Evolutionary conservation across 2,329 filamentous ascomycete genomes (phyloP).

Genomic region (Hymenoscyphus linearis): DNA sequence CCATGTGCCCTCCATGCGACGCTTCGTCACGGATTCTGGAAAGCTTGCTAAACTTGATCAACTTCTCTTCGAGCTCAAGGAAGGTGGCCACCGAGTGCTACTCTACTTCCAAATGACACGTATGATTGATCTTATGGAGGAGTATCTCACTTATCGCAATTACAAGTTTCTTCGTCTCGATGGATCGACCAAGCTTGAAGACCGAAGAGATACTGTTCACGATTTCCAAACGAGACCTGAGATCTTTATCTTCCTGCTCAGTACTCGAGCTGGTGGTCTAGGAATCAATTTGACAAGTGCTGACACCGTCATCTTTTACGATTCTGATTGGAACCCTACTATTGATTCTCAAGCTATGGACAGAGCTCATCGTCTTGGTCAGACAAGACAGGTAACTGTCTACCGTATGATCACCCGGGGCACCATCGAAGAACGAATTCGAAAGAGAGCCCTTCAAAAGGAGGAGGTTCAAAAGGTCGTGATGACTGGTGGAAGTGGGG

Average conservation of each 20-base stretch:
- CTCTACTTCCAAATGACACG: conserved; percentile 99
- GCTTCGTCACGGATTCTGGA: conserved; percentile 95
- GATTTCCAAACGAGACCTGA: conserved; percentile 94
- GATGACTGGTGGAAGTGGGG: conserved; percentile 77
- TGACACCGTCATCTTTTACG: conserved; percentile 99
- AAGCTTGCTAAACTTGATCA: conserved; percentile 90
- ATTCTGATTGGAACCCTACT: conserved; percentile 98
- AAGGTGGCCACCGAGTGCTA: conserved; percentile 85
- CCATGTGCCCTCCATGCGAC: conserved; percentile 89
- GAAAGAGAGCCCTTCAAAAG: conserved; percentile 94
- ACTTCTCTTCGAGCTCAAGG: conserved; percentile 83
- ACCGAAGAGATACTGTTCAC: conserved; percentile 89
- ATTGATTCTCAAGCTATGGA: conserved; percentile 99
- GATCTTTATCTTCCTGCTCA: conserved; percentile 95
- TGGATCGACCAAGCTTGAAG: conserved; percentile 94
- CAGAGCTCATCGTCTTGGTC: conserved; percentile 92
- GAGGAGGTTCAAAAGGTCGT: conserved; percentile 98
- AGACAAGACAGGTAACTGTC: conserved; percentile 92
- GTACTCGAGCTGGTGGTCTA: conserved; percentile 91
- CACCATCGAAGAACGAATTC: conserved; percentile 96
- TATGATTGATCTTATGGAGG: conserved; percentile 99
- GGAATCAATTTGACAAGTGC: conserved; percentile 96
- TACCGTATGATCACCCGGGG: conserved; percentile 95
- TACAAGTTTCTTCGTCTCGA: conserved; percentile 98
- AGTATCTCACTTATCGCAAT: conserved; percentile 97